These are phyloP conservation scores for Erodium texanum DNA, from an alignment of 441 rosid species.

Conservation along the genomic window DNA sequence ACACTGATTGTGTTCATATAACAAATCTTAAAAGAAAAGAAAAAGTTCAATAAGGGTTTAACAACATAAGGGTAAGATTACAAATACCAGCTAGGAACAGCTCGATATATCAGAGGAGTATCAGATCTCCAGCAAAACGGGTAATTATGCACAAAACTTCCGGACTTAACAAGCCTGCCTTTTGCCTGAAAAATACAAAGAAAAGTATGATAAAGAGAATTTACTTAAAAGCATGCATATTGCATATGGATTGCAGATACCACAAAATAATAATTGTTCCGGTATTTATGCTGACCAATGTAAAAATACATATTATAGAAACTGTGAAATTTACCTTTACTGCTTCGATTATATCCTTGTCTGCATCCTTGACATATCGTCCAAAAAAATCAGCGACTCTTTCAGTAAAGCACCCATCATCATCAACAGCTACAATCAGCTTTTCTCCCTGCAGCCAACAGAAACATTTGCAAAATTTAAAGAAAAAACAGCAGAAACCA, in stretches of 20 bases:
- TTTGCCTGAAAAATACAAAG: constrained; percentile 53
- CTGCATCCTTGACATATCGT: constrained; percentile 84
- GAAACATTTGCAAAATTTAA: constrained; percentile 11
- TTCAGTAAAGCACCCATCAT: constrained; percentile 82
- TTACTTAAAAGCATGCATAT: constrained; percentile 9
- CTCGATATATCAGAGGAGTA: constrained; percentile 93
- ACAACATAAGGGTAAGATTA: constrained; percentile 2
- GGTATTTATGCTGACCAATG: not conserved
- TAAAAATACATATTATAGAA: not conserved
- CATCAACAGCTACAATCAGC: constrained; percentile 86
- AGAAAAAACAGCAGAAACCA: not conserved
- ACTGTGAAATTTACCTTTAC: constrained; percentile 49
- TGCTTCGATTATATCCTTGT: constrained; percentile 79
- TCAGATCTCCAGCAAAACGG: constrained; percentile 97
- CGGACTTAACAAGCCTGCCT: constrained; percentile 84
- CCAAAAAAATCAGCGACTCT: constrained; percentile 71
- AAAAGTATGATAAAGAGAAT: constrained; percentile 7
- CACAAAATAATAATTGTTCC: not conserved
- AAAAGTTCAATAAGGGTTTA: constrained; percentile 6
- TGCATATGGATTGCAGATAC: not conserved
- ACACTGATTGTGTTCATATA: not conserved
- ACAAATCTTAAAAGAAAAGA: not conserved
- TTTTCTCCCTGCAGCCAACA: constrained; percentile 53
- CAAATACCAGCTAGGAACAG: constrained; percentile 92
- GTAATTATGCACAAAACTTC: constrained; percentile 75